phyloP scores from a whole-genome alignment of 257 asterid genomes.

The Anisodus tanguticus region DNA sequence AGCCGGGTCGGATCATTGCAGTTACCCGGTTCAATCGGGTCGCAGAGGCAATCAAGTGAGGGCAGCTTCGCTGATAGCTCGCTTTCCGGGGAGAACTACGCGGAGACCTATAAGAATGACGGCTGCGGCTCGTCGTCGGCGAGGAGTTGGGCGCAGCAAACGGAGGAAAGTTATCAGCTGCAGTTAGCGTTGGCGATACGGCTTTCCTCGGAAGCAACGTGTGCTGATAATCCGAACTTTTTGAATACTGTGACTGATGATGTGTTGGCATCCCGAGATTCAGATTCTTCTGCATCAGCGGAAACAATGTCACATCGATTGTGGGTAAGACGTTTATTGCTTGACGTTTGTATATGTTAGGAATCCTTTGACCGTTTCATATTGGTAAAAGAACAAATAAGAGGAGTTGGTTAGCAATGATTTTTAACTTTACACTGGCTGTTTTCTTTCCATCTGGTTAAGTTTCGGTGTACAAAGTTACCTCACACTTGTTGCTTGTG shows the following conservation, averaged over 20 bases:
- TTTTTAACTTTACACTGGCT: background rate
- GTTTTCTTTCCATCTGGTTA: no score
- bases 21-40: constrained; percentile 57
- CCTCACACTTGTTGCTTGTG: no score
- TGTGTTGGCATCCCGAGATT: constrained; percentile 46
- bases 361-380: background rate
- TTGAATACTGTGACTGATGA: constrained; percentile 73
- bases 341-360: background rate
- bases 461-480: no score
- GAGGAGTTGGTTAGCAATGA: background rate
- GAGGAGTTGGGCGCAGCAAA: constrained; percentile 99
- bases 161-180: constrained; percentile 95
- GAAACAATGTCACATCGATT: constrained; percentile 86
- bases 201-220: constrained; percentile 80
- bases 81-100: constrained; percentile 70
- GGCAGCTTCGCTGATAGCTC: constrained; percentile 94
- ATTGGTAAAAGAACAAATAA: background rate
- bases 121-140: constrained; percentile 61
- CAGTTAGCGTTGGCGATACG: constrained; percentile 94
- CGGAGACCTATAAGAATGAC: constrained; percentile 52
- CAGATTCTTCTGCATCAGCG: constrained; percentile 48
- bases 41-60: constrained; percentile 91
- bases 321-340: constrained; percentile 63
- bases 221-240: constrained; percentile 84
- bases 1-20: constrained; percentile 59